Base-by-base conservation (phyloP, 129 eudicot genomes). In the Arctium minus region DNA sequence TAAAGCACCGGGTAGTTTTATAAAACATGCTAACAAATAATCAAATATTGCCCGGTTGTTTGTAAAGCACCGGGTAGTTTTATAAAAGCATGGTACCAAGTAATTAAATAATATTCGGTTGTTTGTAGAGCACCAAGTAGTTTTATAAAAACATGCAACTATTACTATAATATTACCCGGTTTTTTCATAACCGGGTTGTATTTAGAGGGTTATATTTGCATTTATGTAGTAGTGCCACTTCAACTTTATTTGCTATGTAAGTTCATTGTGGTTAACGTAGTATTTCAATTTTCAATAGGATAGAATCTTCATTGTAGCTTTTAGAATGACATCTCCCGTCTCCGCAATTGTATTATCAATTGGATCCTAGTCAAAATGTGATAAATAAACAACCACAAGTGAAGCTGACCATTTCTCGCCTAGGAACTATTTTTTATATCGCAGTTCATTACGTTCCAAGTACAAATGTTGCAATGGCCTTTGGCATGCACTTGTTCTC, bases 331-430 rank as follows among this genome's bases (percentile, higher is more conserved):
- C 65, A 15, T 53, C 65, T 56, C 68, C 4, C 30, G n/a, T 60
- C 15, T 46, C 4, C 53, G 15, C 53, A 82, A 67, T 44, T 22
- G 27, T 60, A 60, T 60, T n/a, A 60, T 60, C 8, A 60, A 6
- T 60, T 60, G 68, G 29, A 60, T 60, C 9, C 30, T 60, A 17
- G 29, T 60, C 68, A n/a, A 60, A 56, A 32, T 12, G 27, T 44
- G 42, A 33, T 22, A 79, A 40, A 65, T n/a, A 81, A 4, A 82
- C 33, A 35, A 22, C 53, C 18, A 64, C 67, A 40, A 81, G 81
- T 65, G 69, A 65, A 82, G 67, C 80, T 12, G 27, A 50, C 33
- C 80, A 75, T 46, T 64, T 38, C 53, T 42, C 29, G 53, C 75
- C 38, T 70, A 35, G 71, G 5, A 62, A 62, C 22, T 70, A 62